These are phyloP conservation scores for Colletotrichum scovillei DNA, from an alignment of 2,329 filamentous ascomycete species.

Conservation along the genomic window DNA sequence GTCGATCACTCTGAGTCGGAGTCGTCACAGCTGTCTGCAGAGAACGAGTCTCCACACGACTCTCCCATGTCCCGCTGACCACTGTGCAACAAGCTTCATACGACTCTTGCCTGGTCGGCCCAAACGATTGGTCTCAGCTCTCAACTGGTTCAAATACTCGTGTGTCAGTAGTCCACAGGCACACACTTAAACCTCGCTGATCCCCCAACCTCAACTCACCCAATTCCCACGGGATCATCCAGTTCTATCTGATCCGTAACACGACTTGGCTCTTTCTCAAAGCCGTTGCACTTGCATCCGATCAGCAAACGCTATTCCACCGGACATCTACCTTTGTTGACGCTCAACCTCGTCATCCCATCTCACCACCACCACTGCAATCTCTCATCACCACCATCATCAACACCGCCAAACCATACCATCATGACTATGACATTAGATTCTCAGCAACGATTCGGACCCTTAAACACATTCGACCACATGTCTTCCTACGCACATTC, in stretches of 20 bases:
- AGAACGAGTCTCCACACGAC: slow-evolving; percentile 49
- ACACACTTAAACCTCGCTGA: slow-evolving; percentile 61
- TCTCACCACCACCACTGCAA: slow-evolving; percentile 38
- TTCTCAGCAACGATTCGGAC: slow-evolving; percentile 82
- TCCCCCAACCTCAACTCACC: slow-evolving; percentile 55
- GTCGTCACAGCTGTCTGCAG: slow-evolving; percentile 59
- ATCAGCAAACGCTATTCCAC: slow-evolving; percentile 57
- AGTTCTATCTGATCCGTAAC: slow-evolving; percentile 46
- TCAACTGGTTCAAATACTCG: slow-evolving; percentile 43
- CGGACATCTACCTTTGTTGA: slow-evolving; percentile 39
- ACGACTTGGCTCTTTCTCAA: slow-evolving; percentile 56
- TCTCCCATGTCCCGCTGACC: slow-evolving; percentile 52
- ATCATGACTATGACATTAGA: slow-evolving; percentile 97
- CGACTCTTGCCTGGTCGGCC: slow-evolving; percentile 49
- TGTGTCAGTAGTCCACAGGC: slow-evolving; percentile 38
- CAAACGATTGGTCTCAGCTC: slow-evolving; percentile 52
- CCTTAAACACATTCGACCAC: slow-evolving; percentile 79
- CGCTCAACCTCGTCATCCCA: slow-evolving; percentile 31
- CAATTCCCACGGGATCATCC: slow-evolving; percentile 44
- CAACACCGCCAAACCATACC: slow-evolving; percentile 38
- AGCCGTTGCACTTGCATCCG: slow-evolving; percentile 61
- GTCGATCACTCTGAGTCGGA: slow-evolving; percentile 65
- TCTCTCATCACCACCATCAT: slow-evolving; percentile 22
- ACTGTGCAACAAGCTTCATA: slow-evolving; percentile 56
- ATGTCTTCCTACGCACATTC: slow-evolving; percentile 73